Evolutionary conservation across 2,329 filamentous ascomycete genomes (phyloP), one percentile per base, ranked within the genome.

Genomic region (Trichoderma sp.): DNA sequence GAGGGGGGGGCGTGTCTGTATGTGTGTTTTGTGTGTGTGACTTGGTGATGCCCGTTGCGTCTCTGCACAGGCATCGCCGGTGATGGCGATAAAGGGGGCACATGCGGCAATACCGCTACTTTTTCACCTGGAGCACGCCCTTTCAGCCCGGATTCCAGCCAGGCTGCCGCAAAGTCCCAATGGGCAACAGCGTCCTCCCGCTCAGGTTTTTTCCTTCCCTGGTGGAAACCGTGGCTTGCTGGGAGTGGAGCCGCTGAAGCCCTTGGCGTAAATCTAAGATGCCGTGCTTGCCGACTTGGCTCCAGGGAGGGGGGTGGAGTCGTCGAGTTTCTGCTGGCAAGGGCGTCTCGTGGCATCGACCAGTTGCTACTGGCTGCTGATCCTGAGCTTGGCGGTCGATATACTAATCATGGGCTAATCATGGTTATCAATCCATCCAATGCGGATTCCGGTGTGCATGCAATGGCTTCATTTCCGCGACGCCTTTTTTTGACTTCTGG

Each of bases 201-300:
- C 50, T 29, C 27, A 32, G 10, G 5, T 29, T n/a, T 27, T 34
- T 15, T 12, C 22, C 48, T 42, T 48, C 37, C 42, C 17, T 13
- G 35, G 58, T 63, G 58, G 66, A 63, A 56, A 67, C 42, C 13
- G 50, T 67, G 64, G 64, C 64, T 67, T 67, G 54, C 56, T 50
- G 9, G 25, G 15, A 32, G 65, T 67, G 67, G 67, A 39, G 50
- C 37, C 60, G n/a, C 39, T 34, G 56, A 15, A 60, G 52, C 52
- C 22, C 60, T 67, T 68, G 67, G 67, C 56, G 67, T 32, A 52
- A 45, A 66, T 67, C 27, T 56, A 60, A 67, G 63, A 61, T 68
- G 67, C 67, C 67, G 67, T 68, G 42, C 54, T 66, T 67, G 63
- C 67, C 67, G 67, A 68, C 67, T 68, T 68, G 67, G 67, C 67